Base-by-base conservation (phyloP, 2,329 filamentous ascomycete genomes). In the Trichoderma brevicompactum region DNA sequence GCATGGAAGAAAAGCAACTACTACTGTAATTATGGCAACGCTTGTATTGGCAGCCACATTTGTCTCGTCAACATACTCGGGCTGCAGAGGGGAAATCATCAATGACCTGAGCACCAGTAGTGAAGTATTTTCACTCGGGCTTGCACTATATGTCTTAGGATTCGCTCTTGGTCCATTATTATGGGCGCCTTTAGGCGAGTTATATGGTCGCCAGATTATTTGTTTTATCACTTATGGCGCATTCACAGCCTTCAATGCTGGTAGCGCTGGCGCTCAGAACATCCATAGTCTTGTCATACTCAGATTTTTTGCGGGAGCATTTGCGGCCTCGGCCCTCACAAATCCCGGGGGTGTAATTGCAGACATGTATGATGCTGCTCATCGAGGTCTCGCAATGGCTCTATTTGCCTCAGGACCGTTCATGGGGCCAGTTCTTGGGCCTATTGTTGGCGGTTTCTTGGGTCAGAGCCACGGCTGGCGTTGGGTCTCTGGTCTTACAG, bases 171-270 rank as follows among this genome's bases (percentile, higher is more conserved):
- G 86, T 0, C 86, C 86, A 1, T 73, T 89, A n/a, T 71, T 90
- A 0, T 89, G 87, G 83, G 88, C 87, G 2, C 86, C 87, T 1
- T 70, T 90, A 34, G 82, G 82, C 48, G 87, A 90, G 71, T 75
- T 89, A 7, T 87, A 84, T 62, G 87, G 85, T 2, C 77, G 85
- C 15, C 78, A 71, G n/a, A 38, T 43, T 3, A 64, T 64, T 3
- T 64, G 19, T 12, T 41, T 61, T 10, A 48, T 64, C 4, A 36
- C 50, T 6, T 56, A 52, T n/a, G 38, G 15, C 17, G 58, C 46
- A 13, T 61, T 50, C 7, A 61, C 58, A 32, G 58, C n/a, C 0
- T 61, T 61, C 36, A 61, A 41, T 34, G 58, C 43, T 12, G 58
- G 34, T 23, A 34, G 34, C 8, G 46, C 58, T 0, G 44, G 15